phyloP scores from a whole-genome alignment of 106 monocot species.

The Apostasia shenzhenica region DNA sequence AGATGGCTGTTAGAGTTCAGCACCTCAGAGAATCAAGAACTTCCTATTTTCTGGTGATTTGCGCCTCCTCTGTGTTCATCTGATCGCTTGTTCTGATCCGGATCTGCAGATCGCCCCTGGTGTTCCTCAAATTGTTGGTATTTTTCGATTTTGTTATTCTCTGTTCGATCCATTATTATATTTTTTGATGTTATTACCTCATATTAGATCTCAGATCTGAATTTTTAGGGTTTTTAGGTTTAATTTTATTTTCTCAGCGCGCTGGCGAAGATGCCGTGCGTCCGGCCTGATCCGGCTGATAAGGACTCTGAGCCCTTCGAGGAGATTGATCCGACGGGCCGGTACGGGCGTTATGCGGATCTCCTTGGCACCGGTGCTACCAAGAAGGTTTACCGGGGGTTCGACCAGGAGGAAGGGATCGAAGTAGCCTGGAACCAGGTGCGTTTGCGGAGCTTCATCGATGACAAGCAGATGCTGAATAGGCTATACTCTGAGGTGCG shows the following conservation, averaged over 20 bases:
- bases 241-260: constrained; percentile 1
- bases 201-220: too few relatives aligned
- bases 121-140: too few relatives aligned
- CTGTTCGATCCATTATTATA: too few relatives aligned
- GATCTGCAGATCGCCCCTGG: too few relatives aligned
- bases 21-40: constrained; percentile 17
- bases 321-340: constrained; percentile 75
- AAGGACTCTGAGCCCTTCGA: constrained; percentile 65
- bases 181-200: too few relatives aligned
- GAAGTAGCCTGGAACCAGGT: constrained; percentile 95
- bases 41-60: constrained; percentile 24
- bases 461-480: constrained; percentile 27
- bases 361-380: constrained; percentile 59
- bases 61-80: constrained; percentile 26
- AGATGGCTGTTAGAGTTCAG: constrained; percentile 4
- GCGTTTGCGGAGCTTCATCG: constrained; percentile 24
- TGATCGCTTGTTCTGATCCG: background rate
- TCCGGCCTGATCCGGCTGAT: constrained; percentile 14
- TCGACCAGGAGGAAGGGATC: constrained; percentile 81
- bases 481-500: constrained; percentile 58
- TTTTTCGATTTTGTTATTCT: too few relatives aligned
- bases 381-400: constrained; percentile 80
- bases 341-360: constrained; percentile 71
- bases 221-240: too few relatives aligned
- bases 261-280: constrained; percentile 13